Conservation (phyloP, 2,329 filamentous ascomycete genomes). For the Sarocladiaceae sp. region DNA sequence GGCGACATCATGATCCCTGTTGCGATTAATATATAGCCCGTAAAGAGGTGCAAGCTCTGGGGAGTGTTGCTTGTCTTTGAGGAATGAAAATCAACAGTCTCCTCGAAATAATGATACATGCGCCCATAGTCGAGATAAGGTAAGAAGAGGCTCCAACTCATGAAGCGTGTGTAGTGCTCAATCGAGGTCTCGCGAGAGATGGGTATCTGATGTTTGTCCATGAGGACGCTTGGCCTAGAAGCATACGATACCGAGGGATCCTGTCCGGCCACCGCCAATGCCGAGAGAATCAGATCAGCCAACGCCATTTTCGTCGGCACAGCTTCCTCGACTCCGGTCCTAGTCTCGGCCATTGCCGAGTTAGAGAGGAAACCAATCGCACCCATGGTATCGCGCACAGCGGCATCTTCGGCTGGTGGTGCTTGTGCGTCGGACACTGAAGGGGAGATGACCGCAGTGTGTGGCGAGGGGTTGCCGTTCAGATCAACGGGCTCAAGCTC, state of each 20-base stretch:
- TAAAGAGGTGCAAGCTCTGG: not conserved
- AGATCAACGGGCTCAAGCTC: not conserved
- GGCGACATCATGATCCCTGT: not conserved
- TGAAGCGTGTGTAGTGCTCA: not conserved
- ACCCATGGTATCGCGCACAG: not conserved
- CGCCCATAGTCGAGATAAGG: not conserved
- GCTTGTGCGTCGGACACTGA: not conserved
- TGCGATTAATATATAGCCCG: not conserved
- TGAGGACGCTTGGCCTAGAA: not conserved
- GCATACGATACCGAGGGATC: not conserved
- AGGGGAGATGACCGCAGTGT: not conserved
- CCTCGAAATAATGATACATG: not conserved
- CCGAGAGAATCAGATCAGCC: not conserved
- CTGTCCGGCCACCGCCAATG: not conserved
- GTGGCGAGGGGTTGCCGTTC: too few species aligned
- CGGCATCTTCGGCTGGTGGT: not conserved
- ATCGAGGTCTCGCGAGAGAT: not conserved
- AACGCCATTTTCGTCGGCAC: not conserved
- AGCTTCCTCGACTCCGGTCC: not conserved
- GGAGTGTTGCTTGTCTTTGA: not conserved
- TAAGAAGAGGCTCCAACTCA: not conserved
- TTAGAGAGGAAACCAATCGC: not conserved
- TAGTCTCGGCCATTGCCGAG: not conserved
- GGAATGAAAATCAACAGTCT: not conserved
- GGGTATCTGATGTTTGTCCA: not conserved